Percentiles rank a stretch among this genome's conserved stretches.
phyloP scores from a whole-genome alignment of 2,329 filamentous ascomycete species.

The Salinomyces thailandicus region DNA sequence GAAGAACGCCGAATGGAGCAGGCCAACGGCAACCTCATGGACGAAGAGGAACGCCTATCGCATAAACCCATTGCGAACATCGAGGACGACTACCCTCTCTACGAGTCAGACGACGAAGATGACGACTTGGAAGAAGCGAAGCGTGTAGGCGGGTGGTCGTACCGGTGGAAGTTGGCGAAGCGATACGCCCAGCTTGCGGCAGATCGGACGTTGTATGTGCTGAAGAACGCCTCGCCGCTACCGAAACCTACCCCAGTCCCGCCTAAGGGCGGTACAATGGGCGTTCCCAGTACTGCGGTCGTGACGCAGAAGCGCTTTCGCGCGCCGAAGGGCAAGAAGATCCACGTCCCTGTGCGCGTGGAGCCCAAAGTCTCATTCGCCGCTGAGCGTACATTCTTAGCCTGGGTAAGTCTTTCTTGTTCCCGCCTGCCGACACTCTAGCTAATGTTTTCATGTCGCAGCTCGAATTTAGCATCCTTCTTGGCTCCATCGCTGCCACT shows the following conservation, averaged over 20 bases:
- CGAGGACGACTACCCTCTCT: slow-evolving; percentile 67
- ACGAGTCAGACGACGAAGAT: slow-evolving; percentile 73
- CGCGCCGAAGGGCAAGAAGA: slow-evolving; percentile 72
- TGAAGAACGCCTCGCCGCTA: slow-evolving; percentile 26
- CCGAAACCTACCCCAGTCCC: slow-evolving; percentile 37
- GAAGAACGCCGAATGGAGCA: slow-evolving; percentile 40
- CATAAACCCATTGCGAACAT: slow-evolving; percentile 45
- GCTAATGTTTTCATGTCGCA: slow-evolving; percentile 27
- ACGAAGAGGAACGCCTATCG: slow-evolving; percentile 75
- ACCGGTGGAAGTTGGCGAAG: slow-evolving; percentile 48
- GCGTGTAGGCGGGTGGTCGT: slow-evolving; percentile 64
- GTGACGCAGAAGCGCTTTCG: slow-evolving; percentile 45
- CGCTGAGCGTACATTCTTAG: slow-evolving; percentile 87
- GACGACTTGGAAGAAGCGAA: slow-evolving; percentile 70
- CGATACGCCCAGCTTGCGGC: slow-evolving; percentile 41
- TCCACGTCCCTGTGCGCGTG: slow-evolving; percentile 89
- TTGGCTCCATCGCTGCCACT: slow-evolving; percentile 76
- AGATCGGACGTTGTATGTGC: slow-evolving; percentile 23
- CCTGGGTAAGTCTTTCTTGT: slow-evolving; percentile 78
- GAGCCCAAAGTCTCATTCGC: slow-evolving; percentile 98
- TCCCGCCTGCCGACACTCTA: too few relatives aligned
- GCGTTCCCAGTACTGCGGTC: slow-evolving; percentile 30
- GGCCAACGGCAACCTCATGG: slow-evolving; percentile 41
- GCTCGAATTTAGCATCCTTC: slow-evolving; percentile 94
- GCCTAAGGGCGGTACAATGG: slow-evolving; percentile 30